These are phyloP conservation scores for Leucosporidium creatinivorum DNA, from an alignment of 768 basidiomycete species.

Conservation along the genomic window DNA sequence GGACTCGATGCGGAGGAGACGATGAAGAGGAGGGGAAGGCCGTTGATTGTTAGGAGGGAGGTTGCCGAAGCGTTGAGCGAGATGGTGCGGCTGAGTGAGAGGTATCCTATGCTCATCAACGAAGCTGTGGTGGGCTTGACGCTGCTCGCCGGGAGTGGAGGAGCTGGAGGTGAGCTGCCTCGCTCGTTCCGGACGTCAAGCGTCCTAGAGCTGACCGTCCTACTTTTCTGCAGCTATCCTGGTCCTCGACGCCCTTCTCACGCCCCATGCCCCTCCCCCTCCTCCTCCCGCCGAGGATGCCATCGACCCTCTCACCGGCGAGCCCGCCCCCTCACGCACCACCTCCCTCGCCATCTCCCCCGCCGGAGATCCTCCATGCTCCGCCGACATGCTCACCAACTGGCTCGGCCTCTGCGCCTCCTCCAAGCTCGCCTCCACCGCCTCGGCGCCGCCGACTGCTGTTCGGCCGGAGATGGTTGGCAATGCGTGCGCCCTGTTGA, in stretches of 20 bases:
- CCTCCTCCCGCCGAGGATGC: slow-evolving; percentile 34
- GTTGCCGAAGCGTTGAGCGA: slow-evolving; percentile 59
- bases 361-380: slow-evolving; percentile 40
- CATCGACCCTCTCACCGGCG: slow-evolving; percentile 29
- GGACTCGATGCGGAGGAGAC: slow-evolving; percentile 37
- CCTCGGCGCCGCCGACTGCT: slow-evolving; percentile 34
- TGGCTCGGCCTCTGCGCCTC: slow-evolving; percentile 51
- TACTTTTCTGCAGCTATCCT: slow-evolving; percentile 48
- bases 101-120: slow-evolving; percentile 77
- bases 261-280: slow-evolving; percentile 49
- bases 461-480: slow-evolving; percentile 69
- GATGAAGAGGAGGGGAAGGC: slow-evolving; percentile 43
- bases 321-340: slow-evolving; percentile 28
- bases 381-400: slow-evolving; percentile 51
- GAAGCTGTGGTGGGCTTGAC: slow-evolving; percentile 80
- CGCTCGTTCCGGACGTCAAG: too few relatives aligned
- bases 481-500: slow-evolving; percentile 66
- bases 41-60: slow-evolving; percentile 48
- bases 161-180: slow-evolving; percentile 49
- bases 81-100: slow-evolving; percentile 66
- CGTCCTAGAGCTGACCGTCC: background rate
- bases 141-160: slow-evolving; percentile 57
- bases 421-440: background rate
- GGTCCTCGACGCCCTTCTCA: slow-evolving; percentile 56
- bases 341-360: slow-evolving; percentile 13